Evolutionary conservation across 148 eudicot species (phyloP).

Genomic region (Amaranthus cruentus): DNA sequence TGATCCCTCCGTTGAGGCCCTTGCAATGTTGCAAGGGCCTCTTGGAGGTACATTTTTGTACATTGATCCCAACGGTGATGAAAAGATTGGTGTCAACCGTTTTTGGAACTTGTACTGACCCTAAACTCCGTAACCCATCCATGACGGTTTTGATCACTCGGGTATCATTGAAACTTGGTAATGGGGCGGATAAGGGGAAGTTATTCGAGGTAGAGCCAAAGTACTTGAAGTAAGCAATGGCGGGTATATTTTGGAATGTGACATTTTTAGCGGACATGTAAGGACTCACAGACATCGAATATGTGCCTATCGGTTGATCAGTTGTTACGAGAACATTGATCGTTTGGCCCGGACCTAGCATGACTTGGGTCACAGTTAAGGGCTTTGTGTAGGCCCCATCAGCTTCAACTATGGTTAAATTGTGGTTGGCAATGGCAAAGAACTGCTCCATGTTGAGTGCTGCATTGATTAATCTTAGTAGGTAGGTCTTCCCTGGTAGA

Average conservation of each 20-base stretch:
- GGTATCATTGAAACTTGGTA: constrained; percentile 46
- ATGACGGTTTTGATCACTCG: constrained; percentile 39
- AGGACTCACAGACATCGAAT: constrained; percentile 53
- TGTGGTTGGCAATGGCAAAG: constrained; percentile 58
- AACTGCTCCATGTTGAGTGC: constrained; percentile 55
- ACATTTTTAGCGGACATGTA: constrained; percentile 51
- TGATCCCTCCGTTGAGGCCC: constrained; percentile 40
- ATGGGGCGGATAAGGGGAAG: constrained; percentile 31
- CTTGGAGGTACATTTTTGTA: constrained; percentile 40
- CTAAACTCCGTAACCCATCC: constrained; percentile 44
- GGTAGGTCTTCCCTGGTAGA: constrained; percentile 51
- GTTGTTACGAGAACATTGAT: constrained; percentile 47
- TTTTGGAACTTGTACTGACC: constrained; percentile 34
- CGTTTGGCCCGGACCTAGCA: constrained; percentile 62
- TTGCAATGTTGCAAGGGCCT: constrained; percentile 37
- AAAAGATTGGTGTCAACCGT: constrained; percentile 54
- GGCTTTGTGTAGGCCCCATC: constrained; percentile 60
- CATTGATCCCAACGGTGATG: constrained; percentile 52
- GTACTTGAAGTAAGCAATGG: constrained; percentile 51
- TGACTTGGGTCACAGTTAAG: constrained; percentile 33
- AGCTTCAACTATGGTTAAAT: constrained; percentile 49
- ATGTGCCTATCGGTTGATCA: constrained; percentile 36
- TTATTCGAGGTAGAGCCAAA: constrained; percentile 28
- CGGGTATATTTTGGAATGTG: constrained; percentile 43
- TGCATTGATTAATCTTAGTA: constrained; percentile 50